Evolutionary conservation across 192 early-diverging fungal species (phyloP), one percentile per base, ranked within the genome.

Genomic region (Funneliformis mosseae): DNA sequence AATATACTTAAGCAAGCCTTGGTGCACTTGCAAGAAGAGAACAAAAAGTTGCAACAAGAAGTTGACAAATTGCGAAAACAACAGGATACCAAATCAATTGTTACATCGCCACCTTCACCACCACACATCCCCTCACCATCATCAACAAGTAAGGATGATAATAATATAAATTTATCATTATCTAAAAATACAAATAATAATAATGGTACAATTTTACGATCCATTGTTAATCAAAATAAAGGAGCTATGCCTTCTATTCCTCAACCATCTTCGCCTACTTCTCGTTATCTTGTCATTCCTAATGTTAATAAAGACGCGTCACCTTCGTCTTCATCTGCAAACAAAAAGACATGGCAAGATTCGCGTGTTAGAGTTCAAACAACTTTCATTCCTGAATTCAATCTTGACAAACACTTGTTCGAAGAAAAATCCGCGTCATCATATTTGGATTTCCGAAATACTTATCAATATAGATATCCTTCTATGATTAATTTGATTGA

Each of bases 1-100:
- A 79, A 79, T 79, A n/a, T 79, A 27, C 66, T 79, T 46, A 27
- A 48, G 69, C 77, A 79, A 68, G 77, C 77, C 2, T 61, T 79
- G 27, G 14, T 43, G 38, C 64, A 69, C 21, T 55, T 79, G 21
- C 77, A 79, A 79, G 77, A 79, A 50, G 77, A 79, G 46, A 79
- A 79, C n/a, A 69, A 64, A 55, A 79, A 68, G 50, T 69, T 79
- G 43, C 42, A 66, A 69, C 60, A 69, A 46, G 77, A 79, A 79
- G 66, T 79, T 25, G 61, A 79, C 68, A 45, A 68, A 79, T 55
- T 79, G 38, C 77, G 77, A 41, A 42, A 46, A 5, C 60, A 62
- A 27, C n/a, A 62, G 21, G 12, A 25, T n/a, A 28, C 18, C 23
- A 76, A 43, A 11, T 0, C 33, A 38, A 18, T 64, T 33, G 8